Evolutionary conservation across 2,329 filamentous ascomycete genomes (phyloP).

Genomic region (Hymenoscyphus salicellus): DNA sequence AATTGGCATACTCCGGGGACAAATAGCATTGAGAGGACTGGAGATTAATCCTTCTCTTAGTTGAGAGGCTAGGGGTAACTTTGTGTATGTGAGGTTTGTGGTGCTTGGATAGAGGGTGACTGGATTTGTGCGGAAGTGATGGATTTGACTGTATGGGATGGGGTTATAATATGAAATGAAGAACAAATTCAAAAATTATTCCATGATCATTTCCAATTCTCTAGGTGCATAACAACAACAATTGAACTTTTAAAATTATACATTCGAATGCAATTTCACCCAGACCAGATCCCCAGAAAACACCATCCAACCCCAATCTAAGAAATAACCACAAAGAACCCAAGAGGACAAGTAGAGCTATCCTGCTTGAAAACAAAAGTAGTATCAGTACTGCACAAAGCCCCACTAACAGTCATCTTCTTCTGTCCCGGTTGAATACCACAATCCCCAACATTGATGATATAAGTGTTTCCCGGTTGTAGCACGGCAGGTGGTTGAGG

Average conservation of each 20-base stretch:
- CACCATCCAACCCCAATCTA: background rate
- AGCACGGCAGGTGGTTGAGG: slow-evolving; percentile 17
- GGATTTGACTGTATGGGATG: too few species aligned
- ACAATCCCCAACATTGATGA: slow-evolving; percentile 14
- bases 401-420: slow-evolving; percentile 18
- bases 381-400: slow-evolving; percentile 20
- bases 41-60: background rate
- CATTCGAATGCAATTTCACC: too few species aligned
- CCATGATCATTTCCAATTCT: too few species aligned
- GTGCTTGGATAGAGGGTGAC: background rate
- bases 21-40: background rate
- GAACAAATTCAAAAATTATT: too few species aligned
- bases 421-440: slow-evolving; percentile 4
- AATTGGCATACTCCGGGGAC: background rate
- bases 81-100: background rate
- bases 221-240: too few species aligned
- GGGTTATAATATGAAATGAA: too few species aligned
- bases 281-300: too few species aligned
- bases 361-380: slow-evolving; percentile 14
- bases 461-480: slow-evolving; percentile 20
- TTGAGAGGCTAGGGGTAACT: background rate
- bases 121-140: background rate
- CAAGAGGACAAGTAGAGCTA: slow-evolving; percentile 16
- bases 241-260: too few species aligned
- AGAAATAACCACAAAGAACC: slow-evolving; percentile 40